These are phyloP conservation scores for Radiomyces spectabilis DNA, from an alignment of 192 early-diverging fungal genomes.

Conservation along the genomic window DNA sequence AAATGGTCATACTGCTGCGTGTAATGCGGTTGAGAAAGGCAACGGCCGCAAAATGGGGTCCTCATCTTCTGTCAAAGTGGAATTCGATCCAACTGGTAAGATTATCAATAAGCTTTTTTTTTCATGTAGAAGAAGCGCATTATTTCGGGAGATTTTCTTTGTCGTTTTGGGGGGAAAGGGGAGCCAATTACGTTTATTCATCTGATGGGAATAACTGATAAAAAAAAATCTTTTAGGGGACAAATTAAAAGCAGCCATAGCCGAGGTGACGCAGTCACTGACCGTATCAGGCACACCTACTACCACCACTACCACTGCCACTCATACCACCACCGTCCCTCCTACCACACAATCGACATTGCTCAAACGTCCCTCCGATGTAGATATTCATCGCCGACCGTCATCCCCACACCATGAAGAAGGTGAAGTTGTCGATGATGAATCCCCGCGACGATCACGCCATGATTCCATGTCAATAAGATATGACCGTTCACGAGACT, in stretches of 20 bases:
- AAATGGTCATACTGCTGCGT: slow-evolving; percentile 29
- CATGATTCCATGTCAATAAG: background rate
- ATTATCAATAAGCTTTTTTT: background rate
- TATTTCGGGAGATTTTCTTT: too few relatives aligned
- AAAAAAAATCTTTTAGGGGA: slow-evolving; percentile 7
- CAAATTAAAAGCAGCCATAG: slow-evolving; percentile 17
- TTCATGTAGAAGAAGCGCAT: too few relatives aligned
- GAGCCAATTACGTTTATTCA: too few relatives aligned
- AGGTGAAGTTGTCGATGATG: slow-evolving; percentile 8
- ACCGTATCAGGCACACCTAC: too few relatives aligned
- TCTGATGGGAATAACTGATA: too few relatives aligned
- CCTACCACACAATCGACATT: too few relatives aligned
- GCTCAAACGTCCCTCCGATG: too few relatives aligned
- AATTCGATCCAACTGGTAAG: slow-evolving; percentile 31
- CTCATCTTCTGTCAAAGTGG: slow-evolving; percentile 18
- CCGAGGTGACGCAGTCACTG: slow-evolving; percentile 3
- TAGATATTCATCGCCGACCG: too few relatives aligned
- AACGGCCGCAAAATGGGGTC: slow-evolving; percentile 35
- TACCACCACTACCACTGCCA: too few relatives aligned
- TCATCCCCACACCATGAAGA: slow-evolving; percentile 16
- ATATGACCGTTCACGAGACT: slow-evolving; percentile 5
- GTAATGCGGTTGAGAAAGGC: slow-evolving; percentile 38
- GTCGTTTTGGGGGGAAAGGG: too few relatives aligned
- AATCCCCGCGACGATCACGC: background rate
- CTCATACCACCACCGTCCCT: too few relatives aligned